These are phyloP conservation scores for Combretum micranthum DNA, from an alignment of 345 rosid genomes.

Conservation along the genomic window DNA sequence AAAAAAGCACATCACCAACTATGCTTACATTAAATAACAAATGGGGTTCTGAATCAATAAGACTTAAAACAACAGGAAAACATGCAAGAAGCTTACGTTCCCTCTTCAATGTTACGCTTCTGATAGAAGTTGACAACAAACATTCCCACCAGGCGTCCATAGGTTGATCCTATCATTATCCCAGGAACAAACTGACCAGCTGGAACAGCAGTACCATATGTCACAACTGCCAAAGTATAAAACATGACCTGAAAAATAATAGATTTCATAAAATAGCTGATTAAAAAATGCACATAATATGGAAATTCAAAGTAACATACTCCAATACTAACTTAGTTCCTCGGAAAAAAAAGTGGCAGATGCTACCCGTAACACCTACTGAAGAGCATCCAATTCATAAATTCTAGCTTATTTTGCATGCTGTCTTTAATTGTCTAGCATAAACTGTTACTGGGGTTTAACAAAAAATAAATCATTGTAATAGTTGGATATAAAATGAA, in stretches of 20 bases:
- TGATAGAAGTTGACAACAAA: slow-evolving; percentile 80
- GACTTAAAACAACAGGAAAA: neutral
- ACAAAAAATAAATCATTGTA: too few relatives aligned
- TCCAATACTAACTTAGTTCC: neutral
- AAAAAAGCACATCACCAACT: neutral
- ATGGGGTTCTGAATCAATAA: too few relatives aligned
- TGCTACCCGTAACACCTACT: too few relatives aligned
- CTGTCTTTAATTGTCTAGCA: too few relatives aligned
- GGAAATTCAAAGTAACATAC: neutral
- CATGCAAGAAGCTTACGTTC: slow-evolving; percentile 69
- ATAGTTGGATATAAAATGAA: too few relatives aligned
- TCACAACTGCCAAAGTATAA: slow-evolving; percentile 79
- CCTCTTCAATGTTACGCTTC: slow-evolving; percentile 95
- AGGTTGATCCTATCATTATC: slow-evolving; percentile 97
- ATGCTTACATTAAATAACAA: neutral
- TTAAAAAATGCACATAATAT: slow-evolving; percentile 1
- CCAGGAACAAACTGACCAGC: slow-evolving; percentile 99
- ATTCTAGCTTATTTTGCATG: too few relatives aligned
- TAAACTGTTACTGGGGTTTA: too few relatives aligned
- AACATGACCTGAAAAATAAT: slow-evolving; percentile 80
- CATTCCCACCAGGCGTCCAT: slow-evolving; percentile 98
- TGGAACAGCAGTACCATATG: slow-evolving; percentile 97
- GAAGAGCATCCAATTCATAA: too few relatives aligned
- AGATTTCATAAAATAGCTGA: slow-evolving; percentile 2
- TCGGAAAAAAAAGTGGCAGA: too few relatives aligned